Evolutionary conservation across 1,284 basidiomycete species (phyloP), one percentile per base, ranked within the genome.

Genomic region (Heliocybe sulcata): DNA sequence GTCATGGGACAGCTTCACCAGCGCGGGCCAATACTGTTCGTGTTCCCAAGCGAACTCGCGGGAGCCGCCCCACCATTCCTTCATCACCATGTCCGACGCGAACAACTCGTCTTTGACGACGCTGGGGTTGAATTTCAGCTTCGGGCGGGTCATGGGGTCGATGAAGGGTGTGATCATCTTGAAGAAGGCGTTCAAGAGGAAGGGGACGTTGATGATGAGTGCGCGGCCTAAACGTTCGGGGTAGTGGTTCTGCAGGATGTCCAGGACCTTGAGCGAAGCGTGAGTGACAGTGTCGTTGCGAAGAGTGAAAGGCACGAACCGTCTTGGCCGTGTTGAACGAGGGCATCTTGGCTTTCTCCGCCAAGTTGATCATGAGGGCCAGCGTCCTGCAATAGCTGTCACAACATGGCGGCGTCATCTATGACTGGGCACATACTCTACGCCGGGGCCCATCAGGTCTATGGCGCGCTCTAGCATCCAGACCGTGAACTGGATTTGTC

Each of bases 181-280:
- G 76, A 90, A 93, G 75, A 94, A 94, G 0, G 84, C 77, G 59
- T 84, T 85, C 59, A 94, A 71, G 60, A 92, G 70, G 72, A 80
- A 92, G 22, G 94, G 94, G 50, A 94, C 82, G 64, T 95, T 92
- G 57, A 89, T 77, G 60, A 96, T 84, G 48, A 94, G 72, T 1
- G 92, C 85, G 23, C 83, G 76, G n/a, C 92, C 93, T 33, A 98
- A 82, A n/a, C 92, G 83, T 72, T 96, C 94, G 0, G 92, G 92
- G 65, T 97, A 94, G 67, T 96, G 93, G 58, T 86, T 81, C 67
- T 95, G 92, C 25, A 95, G 74, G 60, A 94, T 91, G 68, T 80
- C 75, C 45, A 93, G 76, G 16, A 91, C 80, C 47, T 70, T 4
- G 38, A 11, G 29, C 33, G 50, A 45, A 33, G 51, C 22, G 51